phyloP scores from a whole-genome alignment of 371 early-diverging fungal genomes.

The Funneliformis caledonium region DNA sequence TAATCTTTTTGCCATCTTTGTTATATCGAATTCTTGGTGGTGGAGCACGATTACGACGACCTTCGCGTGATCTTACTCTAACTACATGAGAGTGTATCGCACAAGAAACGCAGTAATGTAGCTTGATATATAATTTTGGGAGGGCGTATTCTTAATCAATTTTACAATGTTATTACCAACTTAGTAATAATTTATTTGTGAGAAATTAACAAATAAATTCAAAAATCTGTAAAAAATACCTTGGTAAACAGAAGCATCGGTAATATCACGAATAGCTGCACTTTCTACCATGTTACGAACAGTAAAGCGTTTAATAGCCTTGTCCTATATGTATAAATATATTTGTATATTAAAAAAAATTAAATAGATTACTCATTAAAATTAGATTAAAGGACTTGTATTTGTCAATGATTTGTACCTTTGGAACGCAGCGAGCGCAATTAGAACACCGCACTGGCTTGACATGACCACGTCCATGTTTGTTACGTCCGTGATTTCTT shows the following conservation, averaged over 20 bases:
- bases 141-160: conserved; percentile 79
- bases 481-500: conserved; percentile 99
- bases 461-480: conserved; percentile 98
- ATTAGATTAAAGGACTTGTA: background rate
- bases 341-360: background rate
- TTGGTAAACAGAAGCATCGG: conserved; percentile 95
- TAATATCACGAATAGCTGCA: conserved; percentile 97
- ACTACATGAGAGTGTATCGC: conserved; percentile 98
- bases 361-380: background rate
- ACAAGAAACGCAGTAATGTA: conserved; percentile 98
- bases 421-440: conserved; percentile 98
- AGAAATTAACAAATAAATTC: conserved; percentile 1
- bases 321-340: conserved; percentile 69
- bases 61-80: conserved; percentile 91
- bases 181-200: background rate
- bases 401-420: conserved; percentile 50
- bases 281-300: conserved; percentile 98
- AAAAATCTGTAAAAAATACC: conserved; percentile 50
- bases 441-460: conserved; percentile 97
- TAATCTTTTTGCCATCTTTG: conserved; percentile 66
- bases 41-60: conserved; percentile 93
- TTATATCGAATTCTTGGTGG: conserved; percentile 89
- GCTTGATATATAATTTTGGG: conserved; percentile 98
- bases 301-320: conserved; percentile 99
- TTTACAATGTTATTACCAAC: background rate